These are phyloP conservation scores for Chiua virens DNA, from an alignment of 768 basidiomycete genomes.

Conservation along the genomic window DNA sequence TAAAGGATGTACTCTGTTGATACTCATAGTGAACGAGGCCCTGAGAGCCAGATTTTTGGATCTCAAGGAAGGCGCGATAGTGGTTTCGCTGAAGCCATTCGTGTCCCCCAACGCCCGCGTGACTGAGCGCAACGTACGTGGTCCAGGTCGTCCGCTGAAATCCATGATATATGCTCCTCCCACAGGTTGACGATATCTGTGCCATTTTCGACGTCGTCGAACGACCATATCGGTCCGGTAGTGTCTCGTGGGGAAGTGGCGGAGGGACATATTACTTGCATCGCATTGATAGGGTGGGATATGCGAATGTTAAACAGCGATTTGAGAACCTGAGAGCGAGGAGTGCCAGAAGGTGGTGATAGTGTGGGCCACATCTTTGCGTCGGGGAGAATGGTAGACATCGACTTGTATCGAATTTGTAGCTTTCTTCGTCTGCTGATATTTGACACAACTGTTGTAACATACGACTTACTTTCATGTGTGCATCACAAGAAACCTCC, in stretches of 20 bases:
- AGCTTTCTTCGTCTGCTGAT: not conserved
- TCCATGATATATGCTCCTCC: not conserved
- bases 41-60: constrained; percentile 90
- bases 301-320: constrained; percentile 55
- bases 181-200: constrained; percentile 72
- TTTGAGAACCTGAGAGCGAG: constrained; percentile 51
- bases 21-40: constrained; percentile 73
- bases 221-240: constrained; percentile 63
- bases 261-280: constrained; percentile 76
- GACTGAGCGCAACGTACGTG: constrained; percentile 77
- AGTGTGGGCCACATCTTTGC: too few species aligned
- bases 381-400: constrained; percentile 3
- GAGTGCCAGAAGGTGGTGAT: constrained; percentile 27
- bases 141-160: not conserved
- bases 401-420: constrained; percentile 3
- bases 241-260: constrained; percentile 78
- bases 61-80: constrained; percentile 87
- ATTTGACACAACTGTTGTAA: not conserved
- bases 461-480: too few species aligned
- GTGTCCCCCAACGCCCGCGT: constrained; percentile 75
- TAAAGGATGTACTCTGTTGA: not conserved
- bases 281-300: constrained; percentile 71
- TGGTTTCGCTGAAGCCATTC: constrained; percentile 87
- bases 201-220: constrained; percentile 80
- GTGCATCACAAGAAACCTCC: too few species aligned